Evolutionary conservation across 352 stramenopile genomes (phyloP), one percentile per base, ranked within the genome.

Genomic region (Globisporangium mamillatum): DNA sequence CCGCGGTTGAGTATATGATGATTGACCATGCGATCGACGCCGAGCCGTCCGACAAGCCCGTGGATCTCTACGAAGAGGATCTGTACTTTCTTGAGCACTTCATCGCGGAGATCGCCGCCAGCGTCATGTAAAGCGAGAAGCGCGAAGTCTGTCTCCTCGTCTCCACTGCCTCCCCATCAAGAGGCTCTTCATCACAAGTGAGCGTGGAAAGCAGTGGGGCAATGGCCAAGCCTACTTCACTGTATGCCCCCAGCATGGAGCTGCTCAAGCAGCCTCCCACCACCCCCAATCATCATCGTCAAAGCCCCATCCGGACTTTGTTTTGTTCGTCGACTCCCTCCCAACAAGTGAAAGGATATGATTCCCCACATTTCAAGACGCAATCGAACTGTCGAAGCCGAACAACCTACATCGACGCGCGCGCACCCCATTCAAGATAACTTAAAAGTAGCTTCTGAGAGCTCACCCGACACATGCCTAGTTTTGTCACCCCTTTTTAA

Each of bases 31-130:
- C 81, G 67, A 91, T 92, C 64, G 84, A 91, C 65, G 82, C 89
- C 68, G 84, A 92, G 73, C 84, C 84, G 54, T 90, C 80, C 32
- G 77, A 90, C 72, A 87, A 81, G 65, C 84, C 84, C 4, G 81
- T 92, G 53, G 84, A 91, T 48, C 72, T 92, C 56, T 92, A 89
- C 64, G 84, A 92, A 60, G 84, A 89, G 63, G 84, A 92, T 34
- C 69, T 92, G 9, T 92, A 88, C 75, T 92, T 92, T 64, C 77
- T 92, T 44, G 84, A 92, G 69, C 82, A 91, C 74, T 92, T 92
- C 54, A 91, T 92, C 69, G 77, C 79, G 63, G 84, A 91, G 77
- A 92, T 92, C 74, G 84, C 81, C 57, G 75, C 69, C 50, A 71
- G 56, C n/a, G 70, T 48, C 32, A 56, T 81, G 55, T 81, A 68